Evolutionary conservation across 192 early-diverging fungal genomes (phyloP).

Genomic region (Coemansia sp.): DNA sequence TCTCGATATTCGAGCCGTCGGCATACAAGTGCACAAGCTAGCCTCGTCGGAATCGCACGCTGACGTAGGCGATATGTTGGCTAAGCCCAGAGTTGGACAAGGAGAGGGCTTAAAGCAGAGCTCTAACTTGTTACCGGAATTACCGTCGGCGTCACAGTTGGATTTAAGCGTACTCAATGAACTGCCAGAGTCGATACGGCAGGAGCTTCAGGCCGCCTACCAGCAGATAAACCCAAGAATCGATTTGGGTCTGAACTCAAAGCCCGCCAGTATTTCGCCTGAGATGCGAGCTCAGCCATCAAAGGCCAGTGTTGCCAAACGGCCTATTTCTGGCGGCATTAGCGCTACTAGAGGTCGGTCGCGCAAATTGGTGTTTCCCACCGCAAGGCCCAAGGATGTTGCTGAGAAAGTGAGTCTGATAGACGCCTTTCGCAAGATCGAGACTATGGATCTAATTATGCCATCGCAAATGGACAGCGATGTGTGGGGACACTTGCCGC

Average conservation of each 20-base stretch:
- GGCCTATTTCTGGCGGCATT: not conserved
- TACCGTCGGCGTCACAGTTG: conserved; percentile 49
- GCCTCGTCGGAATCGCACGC: conserved; percentile 7
- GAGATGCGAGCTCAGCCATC: not conserved
- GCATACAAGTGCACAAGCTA: conserved; percentile 40
- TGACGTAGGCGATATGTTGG: conserved; percentile 20
- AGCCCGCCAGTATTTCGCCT: not conserved
- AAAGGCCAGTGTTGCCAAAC: not conserved
- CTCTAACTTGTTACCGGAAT: not conserved
- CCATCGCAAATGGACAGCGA: conserved; percentile 47
- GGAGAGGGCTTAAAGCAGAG: not conserved
- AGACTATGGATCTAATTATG: conserved; percentile 36
- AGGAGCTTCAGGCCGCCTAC: conserved; percentile 33
- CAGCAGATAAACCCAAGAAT: conserved; percentile 7
- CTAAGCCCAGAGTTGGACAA: conserved; percentile 16
- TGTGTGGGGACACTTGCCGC: conserved; percentile 37
- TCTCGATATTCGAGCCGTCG: conserved; percentile 46
- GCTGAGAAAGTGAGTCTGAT: conserved; percentile 17
- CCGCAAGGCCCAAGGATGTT: not conserved
- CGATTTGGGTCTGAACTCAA: conserved; percentile 1
- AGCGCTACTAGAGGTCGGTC: conserved; percentile 23
- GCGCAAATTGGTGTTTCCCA: conserved; percentile 26
- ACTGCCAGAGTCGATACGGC: conserved; percentile 41
- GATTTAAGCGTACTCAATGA: conserved; percentile 33
- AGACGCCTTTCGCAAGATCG: conserved; percentile 36